Conservation (phyloP, 768 basidiomycete genomes). For the Candolleomyces eurysporus region DNA sequence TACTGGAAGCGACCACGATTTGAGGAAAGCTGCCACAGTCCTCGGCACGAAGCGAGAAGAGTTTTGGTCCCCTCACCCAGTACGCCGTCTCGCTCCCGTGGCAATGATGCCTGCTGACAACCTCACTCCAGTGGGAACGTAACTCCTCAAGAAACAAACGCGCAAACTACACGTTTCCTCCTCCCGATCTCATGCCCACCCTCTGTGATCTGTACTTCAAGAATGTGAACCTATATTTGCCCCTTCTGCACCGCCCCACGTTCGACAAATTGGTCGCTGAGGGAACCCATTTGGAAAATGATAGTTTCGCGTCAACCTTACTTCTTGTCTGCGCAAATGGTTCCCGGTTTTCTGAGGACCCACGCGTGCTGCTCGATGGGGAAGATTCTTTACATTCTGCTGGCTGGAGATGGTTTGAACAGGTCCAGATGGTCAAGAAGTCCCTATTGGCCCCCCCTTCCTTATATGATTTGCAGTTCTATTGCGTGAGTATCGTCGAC, state of each 20-base stretch:
- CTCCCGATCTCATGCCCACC: slow-evolving; percentile 42
- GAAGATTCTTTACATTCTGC: slow-evolving; percentile 40
- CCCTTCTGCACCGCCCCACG: slow-evolving; percentile 71
- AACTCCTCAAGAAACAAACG: slow-evolving; percentile 8
- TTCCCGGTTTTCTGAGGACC: slow-evolving; percentile 57
- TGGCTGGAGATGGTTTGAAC: slow-evolving; percentile 69
- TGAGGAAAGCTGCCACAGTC: slow-evolving; percentile 10
- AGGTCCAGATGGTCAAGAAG: slow-evolving; percentile 63
- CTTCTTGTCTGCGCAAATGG: slow-evolving; percentile 73
- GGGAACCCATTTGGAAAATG: slow-evolving; percentile 48
- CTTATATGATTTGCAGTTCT: slow-evolving; percentile 74
- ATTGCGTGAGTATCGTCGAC: slow-evolving; percentile 39
- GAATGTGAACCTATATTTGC: slow-evolving; percentile 52
- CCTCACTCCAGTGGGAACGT: slow-evolving; percentile 37
- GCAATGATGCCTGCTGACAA: too few relatives aligned
- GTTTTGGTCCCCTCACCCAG: slow-evolving; percentile 37
- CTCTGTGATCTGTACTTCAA: slow-evolving; percentile 69
- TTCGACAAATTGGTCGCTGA: slow-evolving; percentile 54
- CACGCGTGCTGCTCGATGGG: slow-evolving; percentile 45
- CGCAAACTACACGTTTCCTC: slow-evolving; percentile 44
- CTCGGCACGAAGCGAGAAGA: slow-evolving; percentile 26
- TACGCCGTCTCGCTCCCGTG: slow-evolving; percentile 17
- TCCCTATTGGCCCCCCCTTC: slow-evolving; percentile 62
- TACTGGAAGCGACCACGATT: slow-evolving; percentile 29
- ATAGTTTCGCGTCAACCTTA: slow-evolving; percentile 55